phyloP scores from a whole-genome alignment of 345 rosid genomes.

The Lumnitzera littorea region DNA sequence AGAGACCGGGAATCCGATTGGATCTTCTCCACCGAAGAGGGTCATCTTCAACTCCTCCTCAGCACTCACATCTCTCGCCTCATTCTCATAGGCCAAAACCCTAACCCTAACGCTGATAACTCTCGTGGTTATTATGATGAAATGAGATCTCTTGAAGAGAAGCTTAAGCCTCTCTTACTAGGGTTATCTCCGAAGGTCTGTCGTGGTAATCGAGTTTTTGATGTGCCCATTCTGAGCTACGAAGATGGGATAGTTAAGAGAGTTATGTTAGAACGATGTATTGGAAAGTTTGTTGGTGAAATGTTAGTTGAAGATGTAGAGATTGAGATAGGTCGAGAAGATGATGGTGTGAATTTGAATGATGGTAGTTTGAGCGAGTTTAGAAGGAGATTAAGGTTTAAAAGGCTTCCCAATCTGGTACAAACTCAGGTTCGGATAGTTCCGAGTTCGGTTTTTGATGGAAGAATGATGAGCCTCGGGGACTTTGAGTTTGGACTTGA shows the following conservation, averaged over 20 bases:
- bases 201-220: constrained; percentile 13
- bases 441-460: constrained; percentile 14
- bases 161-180: constrained; percentile 35
- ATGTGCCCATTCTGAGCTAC: constrained; percentile 44
- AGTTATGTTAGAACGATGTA: constrained; percentile 34
- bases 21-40: constrained; percentile 81
- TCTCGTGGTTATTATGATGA: constrained; percentile 14
- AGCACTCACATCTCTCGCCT: constrained; percentile 53
- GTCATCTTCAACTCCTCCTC: constrained; percentile 79
- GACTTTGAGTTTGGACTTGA: constrained; percentile 35
- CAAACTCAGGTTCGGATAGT: constrained; percentile 52
- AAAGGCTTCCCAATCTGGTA: constrained; percentile 72
- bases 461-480: constrained; percentile 17
- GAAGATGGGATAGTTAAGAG: constrained; percentile 53
- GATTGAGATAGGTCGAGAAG: constrained; percentile 28
- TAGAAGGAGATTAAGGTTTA: constrained; percentile 80
- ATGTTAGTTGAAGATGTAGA: constrained; percentile 80
- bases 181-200: constrained; percentile 44
- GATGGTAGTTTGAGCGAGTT: constrained; percentile 36
- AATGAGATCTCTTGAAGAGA: constrained; percentile 12
- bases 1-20: constrained; percentile 64
- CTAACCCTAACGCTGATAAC: constrained; percentile 9
- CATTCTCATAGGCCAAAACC: constrained; percentile 46
- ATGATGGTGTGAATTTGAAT: background rate
- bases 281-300: constrained; percentile 58